A percentile compares a stretch with the other conserved stretches of the same genome.
These are phyloP conservation scores for Psilocybe cubensis DNA, from an alignment of 768 basidiomycete genomes.

Conservation along the genomic window DNA sequence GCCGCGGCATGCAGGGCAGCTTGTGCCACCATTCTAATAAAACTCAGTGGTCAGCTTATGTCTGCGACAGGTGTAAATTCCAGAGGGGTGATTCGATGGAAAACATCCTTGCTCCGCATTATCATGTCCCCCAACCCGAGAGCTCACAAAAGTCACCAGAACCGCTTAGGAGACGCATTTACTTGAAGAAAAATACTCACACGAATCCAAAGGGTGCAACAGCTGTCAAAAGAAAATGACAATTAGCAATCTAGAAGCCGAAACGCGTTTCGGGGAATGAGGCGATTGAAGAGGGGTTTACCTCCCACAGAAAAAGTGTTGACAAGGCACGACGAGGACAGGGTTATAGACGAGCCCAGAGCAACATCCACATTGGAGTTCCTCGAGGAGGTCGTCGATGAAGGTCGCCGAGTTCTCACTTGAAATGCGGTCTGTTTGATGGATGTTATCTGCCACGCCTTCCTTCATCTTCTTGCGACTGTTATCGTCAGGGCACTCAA, in stretches of 20 bases:
- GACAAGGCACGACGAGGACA: constrained; percentile 82
- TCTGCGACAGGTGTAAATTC: not conserved
- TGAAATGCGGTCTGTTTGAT: constrained; percentile 2
- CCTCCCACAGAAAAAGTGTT: constrained; percentile 94
- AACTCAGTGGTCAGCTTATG: not conserved
- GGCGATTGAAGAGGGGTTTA: constrained; percentile 31
- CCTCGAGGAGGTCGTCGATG: constrained; percentile 67
- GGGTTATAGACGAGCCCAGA: constrained; percentile 81
- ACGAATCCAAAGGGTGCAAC: constrained; percentile 81
- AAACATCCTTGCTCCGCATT: not conserved
- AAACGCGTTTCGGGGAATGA: not conserved
- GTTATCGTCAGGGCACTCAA: constrained; percentile 50
- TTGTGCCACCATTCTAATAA: constrained; percentile 78
- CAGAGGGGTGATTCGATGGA: not conserved
- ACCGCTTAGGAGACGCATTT: not conserved
- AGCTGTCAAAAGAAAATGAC: constrained; percentile 44
- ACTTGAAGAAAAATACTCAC: constrained; percentile 51
- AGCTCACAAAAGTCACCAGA: not conserved
- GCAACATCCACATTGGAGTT: constrained; percentile 87
- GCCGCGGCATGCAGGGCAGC: constrained; percentile 81
- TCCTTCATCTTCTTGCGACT: constrained; percentile 68
- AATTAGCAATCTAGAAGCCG: not conserved
- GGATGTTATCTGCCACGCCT: constrained; percentile 25
- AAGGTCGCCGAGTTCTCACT: constrained; percentile 33
- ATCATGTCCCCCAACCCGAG: not conserved